Conservation (phyloP, 139 green algal genomes). For the Pseudopediastrum boryanum region DNA sequence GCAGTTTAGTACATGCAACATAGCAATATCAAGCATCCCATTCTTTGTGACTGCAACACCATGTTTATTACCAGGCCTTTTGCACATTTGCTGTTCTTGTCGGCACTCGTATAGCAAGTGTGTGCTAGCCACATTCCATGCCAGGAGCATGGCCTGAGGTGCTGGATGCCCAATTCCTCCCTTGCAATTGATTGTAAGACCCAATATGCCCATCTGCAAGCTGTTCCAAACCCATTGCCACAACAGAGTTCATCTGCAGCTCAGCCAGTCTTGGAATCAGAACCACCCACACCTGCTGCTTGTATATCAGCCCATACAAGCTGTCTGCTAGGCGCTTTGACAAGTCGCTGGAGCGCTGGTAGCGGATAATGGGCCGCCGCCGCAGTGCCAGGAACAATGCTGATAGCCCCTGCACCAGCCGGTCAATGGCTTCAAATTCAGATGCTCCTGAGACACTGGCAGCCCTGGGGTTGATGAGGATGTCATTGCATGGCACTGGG, state of each 20-base stretch:
- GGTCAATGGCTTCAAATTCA: slow-evolving; percentile 63
- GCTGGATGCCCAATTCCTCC: no score
- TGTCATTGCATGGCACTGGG: slow-evolving; percentile 55
- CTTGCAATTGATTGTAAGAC: no score
- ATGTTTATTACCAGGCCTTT: no score
- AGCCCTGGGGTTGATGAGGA: slow-evolving; percentile 49
- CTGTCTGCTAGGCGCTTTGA: slow-evolving; percentile 72
- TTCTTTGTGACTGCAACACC: no score
- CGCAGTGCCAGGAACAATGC: slow-evolving; percentile 80
- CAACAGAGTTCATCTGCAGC: no score
- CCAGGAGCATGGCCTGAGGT: no score
- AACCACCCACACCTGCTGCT: slow-evolving; percentile 49
- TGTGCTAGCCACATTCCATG: no score
- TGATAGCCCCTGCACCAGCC: slow-evolving; percentile 83
- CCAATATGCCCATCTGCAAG: neutral
- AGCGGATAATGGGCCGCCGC: slow-evolving; percentile 81
- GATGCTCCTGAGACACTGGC: slow-evolving; percentile 20
- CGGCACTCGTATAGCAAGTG: no score
- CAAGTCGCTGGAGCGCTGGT: slow-evolving; percentile 76
- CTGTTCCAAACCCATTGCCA: neutral
- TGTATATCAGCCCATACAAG: slow-evolving; percentile 76
- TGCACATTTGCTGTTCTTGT: no score
- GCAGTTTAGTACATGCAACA: no score
- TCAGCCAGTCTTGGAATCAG: no score
- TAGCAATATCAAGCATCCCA: no score